Evolutionary conservation across 2,329 filamentous ascomycete species (phyloP).

Genomic region (Trichophyton mentagrophytes): DNA sequence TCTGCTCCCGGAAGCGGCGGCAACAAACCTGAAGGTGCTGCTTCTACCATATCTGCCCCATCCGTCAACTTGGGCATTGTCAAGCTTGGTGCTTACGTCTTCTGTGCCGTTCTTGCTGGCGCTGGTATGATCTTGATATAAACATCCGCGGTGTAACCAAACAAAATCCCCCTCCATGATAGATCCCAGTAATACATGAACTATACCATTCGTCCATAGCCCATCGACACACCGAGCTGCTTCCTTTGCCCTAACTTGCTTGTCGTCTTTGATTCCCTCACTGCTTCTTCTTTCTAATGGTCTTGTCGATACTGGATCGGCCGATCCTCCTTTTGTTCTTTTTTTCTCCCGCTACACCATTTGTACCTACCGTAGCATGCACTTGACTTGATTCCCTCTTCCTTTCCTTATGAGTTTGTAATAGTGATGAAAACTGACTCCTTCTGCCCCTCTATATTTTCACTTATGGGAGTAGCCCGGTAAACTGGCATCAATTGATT

Average conservation of each 20-base stretch:
- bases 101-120: slow-evolving; percentile 32
- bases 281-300: neutral
- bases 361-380: neutral
- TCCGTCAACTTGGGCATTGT: slow-evolving; percentile 28
- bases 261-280: neutral
- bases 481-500: neutral
- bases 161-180: neutral
- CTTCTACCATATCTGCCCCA: slow-evolving; percentile 18
- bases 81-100: slow-evolving; percentile 33
- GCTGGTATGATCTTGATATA: slow-evolving; percentile 38
- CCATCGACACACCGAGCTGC: neutral
- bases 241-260: neutral
- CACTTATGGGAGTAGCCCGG: neutral
- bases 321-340: neutral
- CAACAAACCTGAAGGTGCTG: slow-evolving; percentile 22
- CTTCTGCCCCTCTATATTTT: neutral
- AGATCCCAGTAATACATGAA: neutral
- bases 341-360: neutral
- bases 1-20: slow-evolving; percentile 20
- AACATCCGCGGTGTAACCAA: slow-evolving; percentile 5
- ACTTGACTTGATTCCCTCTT: neutral
- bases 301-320: neutral
- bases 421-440: slow-evolving; percentile 1
- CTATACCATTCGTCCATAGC: neutral
- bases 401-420: neutral